Conservation (phyloP, 306 rosid genomes). For the Fragaria ananassa region DNA sequence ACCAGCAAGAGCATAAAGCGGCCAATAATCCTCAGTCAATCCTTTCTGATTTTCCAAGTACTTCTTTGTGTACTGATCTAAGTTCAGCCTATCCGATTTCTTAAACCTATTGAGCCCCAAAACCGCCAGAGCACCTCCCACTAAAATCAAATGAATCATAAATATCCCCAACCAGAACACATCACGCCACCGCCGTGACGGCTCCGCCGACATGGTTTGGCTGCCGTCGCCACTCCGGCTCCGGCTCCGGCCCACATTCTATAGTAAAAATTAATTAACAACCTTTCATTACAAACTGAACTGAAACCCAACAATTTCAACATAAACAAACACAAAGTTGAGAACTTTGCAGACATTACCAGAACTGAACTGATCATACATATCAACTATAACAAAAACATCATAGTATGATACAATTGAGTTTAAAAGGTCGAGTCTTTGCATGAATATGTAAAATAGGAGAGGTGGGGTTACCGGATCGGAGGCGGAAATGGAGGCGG, state of each 20-base stretch:
- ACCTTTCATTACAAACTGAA: not conserved
- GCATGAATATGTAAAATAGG: not conserved
- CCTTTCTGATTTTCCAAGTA: constrained; percentile 58
- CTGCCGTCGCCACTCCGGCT: constrained; percentile 45
- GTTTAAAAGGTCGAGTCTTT: not conserved
- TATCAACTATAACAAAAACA: not conserved
- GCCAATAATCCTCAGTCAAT: constrained; percentile 86
- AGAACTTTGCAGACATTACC: not conserved
- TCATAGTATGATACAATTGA: not conserved
- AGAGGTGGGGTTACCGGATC: constrained; percentile 47
- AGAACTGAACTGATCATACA: not conserved
- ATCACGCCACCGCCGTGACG: constrained; percentile 78
- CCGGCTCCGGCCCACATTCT: constrained; percentile 49
- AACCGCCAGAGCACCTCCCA: constrained; percentile 60
- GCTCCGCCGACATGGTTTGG: constrained; percentile 49
- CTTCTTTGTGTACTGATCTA: constrained; percentile 59
- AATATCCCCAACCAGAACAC: constrained; percentile 79
- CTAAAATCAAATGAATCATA: constrained; percentile 58
- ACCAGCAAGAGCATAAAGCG: constrained; percentile 74
- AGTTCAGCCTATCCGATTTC: constrained; percentile 68
- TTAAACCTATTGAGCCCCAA: constrained; percentile 81
- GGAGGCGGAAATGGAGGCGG: constrained; percentile 44
- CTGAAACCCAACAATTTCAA: not conserved
- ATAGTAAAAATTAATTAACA: not conserved
- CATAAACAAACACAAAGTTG: not conserved